phyloP scores from a whole-genome alignment of 352 stramenopile species.

The Phytophthora litchii region DNA sequence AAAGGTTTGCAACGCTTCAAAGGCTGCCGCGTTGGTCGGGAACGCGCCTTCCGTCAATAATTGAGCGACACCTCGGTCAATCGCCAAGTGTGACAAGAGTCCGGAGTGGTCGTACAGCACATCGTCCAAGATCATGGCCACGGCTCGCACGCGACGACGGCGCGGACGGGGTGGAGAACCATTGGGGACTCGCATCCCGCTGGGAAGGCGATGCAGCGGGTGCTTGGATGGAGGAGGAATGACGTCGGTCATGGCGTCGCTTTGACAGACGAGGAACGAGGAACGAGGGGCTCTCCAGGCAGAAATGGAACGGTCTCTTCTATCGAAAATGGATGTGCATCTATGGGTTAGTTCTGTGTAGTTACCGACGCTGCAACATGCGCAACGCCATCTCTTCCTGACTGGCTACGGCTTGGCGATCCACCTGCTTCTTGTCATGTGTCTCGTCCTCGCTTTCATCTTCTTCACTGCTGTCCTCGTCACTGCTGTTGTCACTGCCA shows the following conservation, averaged over 20 bases:
- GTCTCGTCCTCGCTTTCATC: slow-evolving; percentile 30
- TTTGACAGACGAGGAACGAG: background rate
- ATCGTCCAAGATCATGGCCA: slow-evolving; percentile 88
- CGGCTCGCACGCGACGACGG: slow-evolving; percentile 65
- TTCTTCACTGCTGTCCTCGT: slow-evolving; percentile 38
- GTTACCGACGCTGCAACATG: slow-evolving; percentile 73
- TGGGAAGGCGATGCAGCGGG: slow-evolving; percentile 23
- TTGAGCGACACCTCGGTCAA: slow-evolving; percentile 78
- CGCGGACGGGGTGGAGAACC: slow-evolving; percentile 2
- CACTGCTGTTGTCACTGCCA: slow-evolving; percentile 32
- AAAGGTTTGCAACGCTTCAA: slow-evolving; percentile 80
- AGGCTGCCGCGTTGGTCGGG: slow-evolving; percentile 61
- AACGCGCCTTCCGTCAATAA: slow-evolving; percentile 76
- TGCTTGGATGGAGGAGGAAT: slow-evolving; percentile 20
- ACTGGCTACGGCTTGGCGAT: slow-evolving; percentile 54
- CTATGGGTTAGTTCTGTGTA: slow-evolving; percentile 13
- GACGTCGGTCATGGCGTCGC: slow-evolving; percentile 16
- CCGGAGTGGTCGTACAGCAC: slow-evolving; percentile 87
- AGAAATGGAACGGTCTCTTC: slow-evolving; percentile 18
- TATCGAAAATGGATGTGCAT: slow-evolving; percentile 12
- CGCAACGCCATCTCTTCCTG: slow-evolving; percentile 84
- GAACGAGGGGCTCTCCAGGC: slow-evolving; percentile 11
- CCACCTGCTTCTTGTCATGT: slow-evolving; percentile 44
- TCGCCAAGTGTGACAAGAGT: slow-evolving; percentile 79
- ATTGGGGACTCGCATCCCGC: slow-evolving; percentile 26